A percentile compares a stretch with the other conserved stretches of the same genome.
phyloP scores from a whole-genome alignment of 805 yeast genomes.

The Ogataea degrootiae region DNA sequence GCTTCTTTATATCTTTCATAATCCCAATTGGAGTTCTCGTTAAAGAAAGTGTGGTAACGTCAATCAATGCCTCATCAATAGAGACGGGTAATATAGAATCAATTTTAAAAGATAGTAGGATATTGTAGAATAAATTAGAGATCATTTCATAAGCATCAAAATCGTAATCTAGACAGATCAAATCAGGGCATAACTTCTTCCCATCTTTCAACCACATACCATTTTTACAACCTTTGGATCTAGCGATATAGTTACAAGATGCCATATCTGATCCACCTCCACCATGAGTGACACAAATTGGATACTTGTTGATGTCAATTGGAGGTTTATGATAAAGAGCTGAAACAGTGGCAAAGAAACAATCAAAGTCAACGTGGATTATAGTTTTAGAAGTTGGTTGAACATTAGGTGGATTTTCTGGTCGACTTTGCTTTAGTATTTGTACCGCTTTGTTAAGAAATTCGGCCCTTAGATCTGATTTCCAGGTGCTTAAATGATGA shows the following conservation, averaged over 20 bases:
- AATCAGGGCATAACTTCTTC: conserved; percentile 50
- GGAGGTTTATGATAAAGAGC: conserved; percentile 48
- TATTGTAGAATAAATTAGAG: conserved; percentile 62
- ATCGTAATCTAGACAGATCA: conserved; percentile 64
- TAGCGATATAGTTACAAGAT: conserved; percentile 85
- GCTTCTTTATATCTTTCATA: conserved; percentile 34
- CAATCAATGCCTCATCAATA: conserved; percentile 87
- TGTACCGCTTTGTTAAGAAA: conserved; percentile 48
- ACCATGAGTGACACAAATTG: conserved; percentile 63
- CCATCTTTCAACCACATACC: conserved; percentile 90
- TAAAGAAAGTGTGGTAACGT: conserved; percentile 36
- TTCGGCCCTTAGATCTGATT: conserved; percentile 60
- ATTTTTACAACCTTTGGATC: conserved; percentile 71
- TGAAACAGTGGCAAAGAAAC: conserved; percentile 88
- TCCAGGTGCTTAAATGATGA: conserved; percentile 88
- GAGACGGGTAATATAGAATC: conserved; percentile 74
- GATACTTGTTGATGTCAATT: conserved; percentile 43
- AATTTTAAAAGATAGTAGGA: conserved; percentile 41
- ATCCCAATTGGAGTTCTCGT: conserved; percentile 20
- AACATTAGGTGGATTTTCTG: conserved; percentile 2
- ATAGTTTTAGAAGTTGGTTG: conserved; percentile 30
- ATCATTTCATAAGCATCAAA: conserved; percentile 66
- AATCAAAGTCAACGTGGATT: conserved; percentile 87
- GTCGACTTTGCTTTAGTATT: conserved; percentile 7
- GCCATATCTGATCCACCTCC: conserved; percentile 73